phyloP scores from a whole-genome alignment of 164 flowering plant species.

The Umbilicus rupestris region DNA sequence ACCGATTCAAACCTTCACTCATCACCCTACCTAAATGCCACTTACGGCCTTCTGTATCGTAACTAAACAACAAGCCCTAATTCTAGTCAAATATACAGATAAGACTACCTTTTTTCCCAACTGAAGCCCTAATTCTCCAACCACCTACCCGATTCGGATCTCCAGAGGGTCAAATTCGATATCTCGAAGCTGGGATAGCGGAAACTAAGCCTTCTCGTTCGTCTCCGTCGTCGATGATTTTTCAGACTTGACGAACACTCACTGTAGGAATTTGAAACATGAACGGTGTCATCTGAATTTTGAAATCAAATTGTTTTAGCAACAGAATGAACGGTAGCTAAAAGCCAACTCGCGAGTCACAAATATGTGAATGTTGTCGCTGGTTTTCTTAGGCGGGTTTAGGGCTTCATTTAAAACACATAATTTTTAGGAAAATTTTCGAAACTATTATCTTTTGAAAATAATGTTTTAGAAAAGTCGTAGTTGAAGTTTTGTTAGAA shows the following conservation, averaged over 20 bases:
- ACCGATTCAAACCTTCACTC: background rate
- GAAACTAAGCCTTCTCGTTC: too few relatives aligned
- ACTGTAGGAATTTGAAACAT: background rate
- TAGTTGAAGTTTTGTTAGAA: too few relatives aligned
- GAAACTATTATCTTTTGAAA: too few relatives aligned
- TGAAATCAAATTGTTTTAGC: background rate
- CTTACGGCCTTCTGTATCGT: background rate
- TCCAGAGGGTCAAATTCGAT: background rate
- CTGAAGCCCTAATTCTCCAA: background rate
- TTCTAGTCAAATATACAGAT: background rate
- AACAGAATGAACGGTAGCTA: background rate
- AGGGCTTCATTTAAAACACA: too few relatives aligned
- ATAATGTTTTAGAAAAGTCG: too few relatives aligned
- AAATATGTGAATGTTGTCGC: too few relatives aligned
- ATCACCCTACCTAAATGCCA: background rate
- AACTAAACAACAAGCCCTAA: background rate
- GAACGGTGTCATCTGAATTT: background rate
- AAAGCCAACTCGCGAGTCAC: background rate
- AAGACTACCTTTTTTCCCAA: background rate
- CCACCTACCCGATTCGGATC: background rate
- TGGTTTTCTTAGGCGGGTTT: too few relatives aligned
- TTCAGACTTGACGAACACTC: background rate
- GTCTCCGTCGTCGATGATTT: background rate
- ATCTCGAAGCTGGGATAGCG: background rate
- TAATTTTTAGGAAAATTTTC: too few relatives aligned